Conservation (phyloP, 2,329 filamentous ascomycete genomes). For the Diaporthe vaccinii region DNA sequence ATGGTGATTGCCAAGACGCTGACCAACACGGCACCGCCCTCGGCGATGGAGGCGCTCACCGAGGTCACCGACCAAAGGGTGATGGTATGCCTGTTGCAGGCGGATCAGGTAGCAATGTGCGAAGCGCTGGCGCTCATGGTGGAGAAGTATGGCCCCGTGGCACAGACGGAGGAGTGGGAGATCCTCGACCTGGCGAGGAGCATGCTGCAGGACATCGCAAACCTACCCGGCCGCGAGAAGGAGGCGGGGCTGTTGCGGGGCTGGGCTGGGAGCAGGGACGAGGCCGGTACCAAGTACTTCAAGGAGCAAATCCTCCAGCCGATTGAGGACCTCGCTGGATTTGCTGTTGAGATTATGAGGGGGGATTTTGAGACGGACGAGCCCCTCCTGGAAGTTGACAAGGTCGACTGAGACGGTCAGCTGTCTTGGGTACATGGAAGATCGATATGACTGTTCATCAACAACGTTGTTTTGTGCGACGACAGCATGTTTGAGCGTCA, state of each 20-base stretch:
- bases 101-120: conserved; percentile 67
- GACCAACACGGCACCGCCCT: conserved; percentile 61
- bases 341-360: conserved; percentile 60
- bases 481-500: background rate
- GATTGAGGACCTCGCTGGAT: conserved; percentile 59
- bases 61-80: conserved; percentile 47
- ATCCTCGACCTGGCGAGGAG: conserved; percentile 58
- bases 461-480: background rate
- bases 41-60: conserved; percentile 47
- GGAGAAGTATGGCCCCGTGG: conserved; percentile 56
- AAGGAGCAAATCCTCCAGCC: conserved; percentile 62
- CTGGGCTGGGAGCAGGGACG: conserved; percentile 59
- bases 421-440: background rate
- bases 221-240: conserved; percentile 59
- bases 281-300: conserved; percentile 57
- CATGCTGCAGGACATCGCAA: conserved; percentile 64
- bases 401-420: conserved; percentile 6
- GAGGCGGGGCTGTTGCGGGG: conserved; percentile 59
- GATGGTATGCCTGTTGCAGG: conserved; percentile 52
- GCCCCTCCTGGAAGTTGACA: conserved; percentile 31
- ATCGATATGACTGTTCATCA: background rate
- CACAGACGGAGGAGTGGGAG: conserved; percentile 61
- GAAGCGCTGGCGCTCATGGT: conserved; percentile 67
- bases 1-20: conserved; percentile 66
- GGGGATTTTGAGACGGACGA: conserved; percentile 52